phyloP scores from a whole-genome alignment of 2,329 filamentous ascomycete genomes.

The Pseudocercospora vitis region DNA sequence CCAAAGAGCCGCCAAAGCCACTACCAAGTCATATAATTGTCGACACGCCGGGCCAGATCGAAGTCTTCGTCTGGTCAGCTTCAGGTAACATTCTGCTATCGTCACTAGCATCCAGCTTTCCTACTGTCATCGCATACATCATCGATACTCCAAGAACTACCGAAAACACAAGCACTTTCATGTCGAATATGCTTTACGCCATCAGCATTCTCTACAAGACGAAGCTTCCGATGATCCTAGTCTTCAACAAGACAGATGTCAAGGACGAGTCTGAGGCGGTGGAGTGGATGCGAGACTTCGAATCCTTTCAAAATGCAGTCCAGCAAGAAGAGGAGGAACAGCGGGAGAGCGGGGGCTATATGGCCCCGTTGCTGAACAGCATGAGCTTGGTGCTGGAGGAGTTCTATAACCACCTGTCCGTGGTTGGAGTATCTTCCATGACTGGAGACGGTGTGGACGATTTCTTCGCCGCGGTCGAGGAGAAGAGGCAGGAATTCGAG shows the following conservation, averaged over 20 bases:
- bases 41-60: slow-evolving; percentile 96
- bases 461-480: slow-evolving; percentile 85
- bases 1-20: slow-evolving; percentile 47
- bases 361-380: slow-evolving; percentile 91
- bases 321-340: slow-evolving; percentile 76
- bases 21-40: slow-evolving; percentile 79
- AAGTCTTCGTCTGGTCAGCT: slow-evolving; percentile 98
- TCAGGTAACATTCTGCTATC: slow-evolving; percentile 92
- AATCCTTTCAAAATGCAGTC: slow-evolving; percentile 87
- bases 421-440: slow-evolving; percentile 91
- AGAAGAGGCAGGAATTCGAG: slow-evolving; percentile 85
- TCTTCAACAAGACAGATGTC: slow-evolving; percentile 99
- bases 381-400: slow-evolving; percentile 98
- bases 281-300: slow-evolving; percentile 99
- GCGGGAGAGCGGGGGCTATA: slow-evolving; percentile 80
- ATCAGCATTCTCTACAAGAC: slow-evolving; percentile 99
- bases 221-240: slow-evolving; percentile 95
- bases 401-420: slow-evolving; percentile 90
- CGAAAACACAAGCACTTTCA: slow-evolving; percentile 91
- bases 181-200: slow-evolving; percentile 99
- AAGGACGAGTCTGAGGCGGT: slow-evolving; percentile 87
- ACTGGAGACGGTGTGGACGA: slow-evolving; percentile 88
- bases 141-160: slow-evolving; percentile 96
- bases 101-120: slow-evolving; percentile 88
- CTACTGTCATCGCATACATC: slow-evolving; percentile 94